Base-by-base conservation (phyloP, 2,329 filamentous ascomycete genomes). In the Botrytis galanthina region DNA sequence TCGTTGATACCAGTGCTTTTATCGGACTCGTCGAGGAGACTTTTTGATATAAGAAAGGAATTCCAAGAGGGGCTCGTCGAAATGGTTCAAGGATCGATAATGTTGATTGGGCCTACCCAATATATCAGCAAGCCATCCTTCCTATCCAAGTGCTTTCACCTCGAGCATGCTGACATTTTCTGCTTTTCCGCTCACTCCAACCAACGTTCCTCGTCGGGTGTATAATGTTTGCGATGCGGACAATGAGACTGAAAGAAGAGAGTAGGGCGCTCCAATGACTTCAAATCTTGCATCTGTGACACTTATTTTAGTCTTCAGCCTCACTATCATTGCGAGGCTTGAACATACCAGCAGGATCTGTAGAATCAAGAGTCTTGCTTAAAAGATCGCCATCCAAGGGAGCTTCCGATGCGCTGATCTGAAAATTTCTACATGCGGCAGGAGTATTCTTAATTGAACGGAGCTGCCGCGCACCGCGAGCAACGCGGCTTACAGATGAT, bases 11-110 rank as follows among this genome's bases (percentile, higher is more conserved):
- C 76, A 99, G 85, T 46, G 94, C 94, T 61, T 93, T 97, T 77
- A 98, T 88, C 2, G 96, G 95, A 64, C 91, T 93, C 0, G 95
- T 94, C 1, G 95, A 95, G 48, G 94, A 92, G 77, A 98, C 89
- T 83, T 92, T 86, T 84, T 98, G 95, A 84, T 98, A 98, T 75
- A 99, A 87, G 83, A 99, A 99, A 1, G 96, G 96, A 69, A 98
- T 92, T 77, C 95, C 94, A 42, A 97, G 88, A 66, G 91, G 83
- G 37, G 92, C 92, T 82, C 96, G 90, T 74, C 91, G 89, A 80
- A 97, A 87, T 26, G 96, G 96, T 74, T 94, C 92, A 72, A 98
- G 89, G 70, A 98, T 83, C 62, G 94, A 95, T 74, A 99, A 88
- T 0, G 94, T 97, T 2, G 96, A 98, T 83, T 97, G 89, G 26